These are phyloP conservation scores for Nephelium lappaceum DNA, from an alignment of 345 rosid species.

Conservation along the genomic window DNA sequence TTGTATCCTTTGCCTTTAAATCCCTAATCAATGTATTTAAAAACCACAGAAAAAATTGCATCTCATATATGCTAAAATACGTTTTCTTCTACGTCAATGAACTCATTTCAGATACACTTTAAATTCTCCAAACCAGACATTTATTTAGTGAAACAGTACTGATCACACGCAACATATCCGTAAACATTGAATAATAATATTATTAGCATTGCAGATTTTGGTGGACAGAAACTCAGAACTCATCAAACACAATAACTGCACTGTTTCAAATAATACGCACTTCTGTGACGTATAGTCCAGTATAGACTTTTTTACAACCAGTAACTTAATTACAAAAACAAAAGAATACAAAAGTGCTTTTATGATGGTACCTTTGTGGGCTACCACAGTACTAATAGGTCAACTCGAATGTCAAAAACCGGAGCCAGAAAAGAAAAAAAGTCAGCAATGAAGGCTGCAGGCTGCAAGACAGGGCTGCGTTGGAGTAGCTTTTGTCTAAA, in stretches of 20 bases:
- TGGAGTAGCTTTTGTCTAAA: neutral
- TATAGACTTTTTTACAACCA: neutral
- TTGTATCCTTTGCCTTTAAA: too few species aligned
- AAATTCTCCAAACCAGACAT: neutral
- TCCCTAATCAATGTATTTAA: too few species aligned
- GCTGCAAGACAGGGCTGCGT: neutral
- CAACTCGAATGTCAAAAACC: neutral
- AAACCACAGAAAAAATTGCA: too few species aligned
- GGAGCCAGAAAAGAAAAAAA: neutral
- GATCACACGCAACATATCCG: neutral
- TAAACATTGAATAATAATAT: neutral
- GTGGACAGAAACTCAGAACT: neutral
- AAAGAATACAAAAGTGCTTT: neutral
- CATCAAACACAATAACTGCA: neutral
- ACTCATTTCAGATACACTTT: too few species aligned
- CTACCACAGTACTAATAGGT: neutral
- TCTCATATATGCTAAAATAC: too few species aligned
- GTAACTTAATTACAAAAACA: too few species aligned
- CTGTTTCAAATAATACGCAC: neutral
- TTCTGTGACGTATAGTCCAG: neutral
- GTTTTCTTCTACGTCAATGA: too few species aligned
- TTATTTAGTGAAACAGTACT: neutral
- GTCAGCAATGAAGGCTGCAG: constrained; percentile 1
- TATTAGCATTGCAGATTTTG: neutral
- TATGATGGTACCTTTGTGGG: neutral